A percentile compares a stretch with the other conserved stretches of the same genome.
phyloP scores from a whole-genome alignment of 140 eudicot genomes.

The Bidens hawaiensis region DNA sequence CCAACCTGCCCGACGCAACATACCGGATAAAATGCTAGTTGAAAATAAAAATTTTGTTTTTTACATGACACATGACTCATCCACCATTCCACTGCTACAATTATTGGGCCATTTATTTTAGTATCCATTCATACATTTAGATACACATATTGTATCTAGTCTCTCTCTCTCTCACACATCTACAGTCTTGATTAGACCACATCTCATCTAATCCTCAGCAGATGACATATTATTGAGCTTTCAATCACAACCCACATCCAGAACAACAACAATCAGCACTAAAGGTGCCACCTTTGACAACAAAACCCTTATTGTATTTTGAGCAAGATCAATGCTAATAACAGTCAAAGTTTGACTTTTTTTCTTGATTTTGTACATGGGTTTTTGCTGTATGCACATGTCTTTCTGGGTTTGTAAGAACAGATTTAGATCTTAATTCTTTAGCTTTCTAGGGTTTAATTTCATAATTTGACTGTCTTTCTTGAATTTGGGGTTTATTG shows the following conservation, averaged over 20 bases:
- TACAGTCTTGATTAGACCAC: slow-evolving; percentile 24
- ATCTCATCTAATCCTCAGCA: slow-evolving; percentile 27
- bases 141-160: slow-evolving; percentile 3
- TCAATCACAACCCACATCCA: slow-evolving; percentile 24
- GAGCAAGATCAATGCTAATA: background rate
- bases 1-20: too few relatives aligned
- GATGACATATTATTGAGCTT: slow-evolving; percentile 15
- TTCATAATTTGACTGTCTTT: slow-evolving; percentile 14
- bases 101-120: background rate
- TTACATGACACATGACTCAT: too few relatives aligned
- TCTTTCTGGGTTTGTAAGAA: slow-evolving; percentile 25
- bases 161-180: slow-evolving; percentile 10
- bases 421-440: background rate
- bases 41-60: too few relatives aligned
- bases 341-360: slow-evolving; percentile 23
- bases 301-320: background rate
- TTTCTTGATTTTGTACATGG: slow-evolving; percentile 7
- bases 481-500: slow-evolving; percentile 27
- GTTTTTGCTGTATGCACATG: slow-evolving; percentile 7
- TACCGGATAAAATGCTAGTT: too few relatives aligned
- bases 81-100: background rate
- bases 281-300: slow-evolving; percentile 21
- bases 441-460: slow-evolving; percentile 22
- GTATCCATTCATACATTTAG: background rate
- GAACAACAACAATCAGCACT: slow-evolving; percentile 10